These are phyloP conservation scores for Aspergillus hancockii DNA, from an alignment of 495 filamentous ascomycete species.

Conservation along the genomic window DNA sequence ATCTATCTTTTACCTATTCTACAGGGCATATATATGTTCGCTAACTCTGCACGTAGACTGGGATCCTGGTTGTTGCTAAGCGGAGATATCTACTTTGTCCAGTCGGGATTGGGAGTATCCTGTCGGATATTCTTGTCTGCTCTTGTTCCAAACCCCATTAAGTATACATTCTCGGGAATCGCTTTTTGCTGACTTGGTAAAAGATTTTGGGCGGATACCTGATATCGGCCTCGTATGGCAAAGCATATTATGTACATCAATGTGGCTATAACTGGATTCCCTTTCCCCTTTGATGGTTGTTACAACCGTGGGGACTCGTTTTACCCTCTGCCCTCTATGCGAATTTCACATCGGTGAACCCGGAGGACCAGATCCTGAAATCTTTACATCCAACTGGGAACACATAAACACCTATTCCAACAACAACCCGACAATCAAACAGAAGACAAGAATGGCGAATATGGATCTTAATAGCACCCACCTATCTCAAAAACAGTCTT, in stretches of 20 bases:
- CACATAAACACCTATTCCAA: conserved; percentile 27
- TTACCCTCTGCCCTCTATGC: conserved; percentile 30
- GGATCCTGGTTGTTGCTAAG: conserved; percentile 27
- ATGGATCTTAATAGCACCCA: conserved; percentile 15
- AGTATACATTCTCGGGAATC: too few species aligned
- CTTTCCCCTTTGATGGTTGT: conserved; percentile 32
- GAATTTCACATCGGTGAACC: conserved; percentile 18
- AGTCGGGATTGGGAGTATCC: conserved; percentile 30
- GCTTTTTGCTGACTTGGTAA: too few species aligned
- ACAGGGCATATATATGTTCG: not conserved
- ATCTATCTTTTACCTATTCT: not conserved
- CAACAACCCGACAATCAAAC: conserved; percentile 2
- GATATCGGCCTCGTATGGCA: conserved; percentile 21
- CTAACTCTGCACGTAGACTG: conserved; percentile 13
- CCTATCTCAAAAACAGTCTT: conserved; percentile 20
- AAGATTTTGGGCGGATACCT: conserved; percentile 28
- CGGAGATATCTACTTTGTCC: conserved; percentile 27
- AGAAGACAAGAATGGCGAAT: conserved; percentile 15
- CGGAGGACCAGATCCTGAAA: conserved; percentile 56
- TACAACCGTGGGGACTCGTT: conserved; percentile 24
- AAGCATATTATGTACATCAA: conserved; percentile 24
- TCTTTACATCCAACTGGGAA: conserved; percentile 54
- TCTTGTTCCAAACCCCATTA: too few species aligned
- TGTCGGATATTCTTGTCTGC: conserved; percentile 32
- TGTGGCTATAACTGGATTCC: conserved; percentile 19